A percentile compares a stretch with the other conserved stretches of the same genome.
Conservation (phyloP, 2,329 filamentous ascomycete species). For the Penicillium oxalicum region DNA sequence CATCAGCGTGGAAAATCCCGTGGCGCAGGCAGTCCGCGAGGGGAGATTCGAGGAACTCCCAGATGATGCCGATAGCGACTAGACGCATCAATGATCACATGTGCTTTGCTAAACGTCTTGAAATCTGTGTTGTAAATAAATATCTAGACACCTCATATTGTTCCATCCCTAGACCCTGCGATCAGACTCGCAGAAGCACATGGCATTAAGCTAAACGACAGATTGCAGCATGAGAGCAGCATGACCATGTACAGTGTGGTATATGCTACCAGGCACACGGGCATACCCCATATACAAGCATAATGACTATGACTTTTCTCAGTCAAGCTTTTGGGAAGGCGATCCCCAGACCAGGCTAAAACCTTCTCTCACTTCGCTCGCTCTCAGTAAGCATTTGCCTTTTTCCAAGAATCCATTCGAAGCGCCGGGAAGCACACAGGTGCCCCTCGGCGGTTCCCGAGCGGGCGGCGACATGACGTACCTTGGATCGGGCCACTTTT, state of each 20-base stretch:
- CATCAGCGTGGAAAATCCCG: constrained; percentile 71
- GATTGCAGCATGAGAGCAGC: no score
- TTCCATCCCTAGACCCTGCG: no score
- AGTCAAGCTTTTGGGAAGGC: neutral
- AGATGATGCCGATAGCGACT: constrained; percentile 45
- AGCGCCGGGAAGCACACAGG: neutral
- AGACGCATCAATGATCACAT: neutral
- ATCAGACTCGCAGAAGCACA: no score
- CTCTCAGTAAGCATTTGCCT: neutral
- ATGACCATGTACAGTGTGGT: no score
- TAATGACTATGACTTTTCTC: no score
- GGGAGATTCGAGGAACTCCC: constrained; percentile 66
- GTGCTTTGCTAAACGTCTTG: no score
- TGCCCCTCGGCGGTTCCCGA: neutral
- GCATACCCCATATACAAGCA: no score
- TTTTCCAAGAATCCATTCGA: neutral
- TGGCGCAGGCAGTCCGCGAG: constrained; percentile 61
- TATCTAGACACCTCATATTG: neutral
- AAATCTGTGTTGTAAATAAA: neutral
- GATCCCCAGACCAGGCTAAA: neutral
- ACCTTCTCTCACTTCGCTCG: neutral
- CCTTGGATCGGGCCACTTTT: neutral
- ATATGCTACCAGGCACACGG: no score
- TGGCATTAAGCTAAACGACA: no score
- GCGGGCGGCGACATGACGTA: constrained; percentile 13